A percentile compares a stretch with the other conserved stretches of the same genome.
These are phyloP conservation scores for Fusarium falciforme DNA, from an alignment of 2,329 filamentous ascomycete species.

Conservation along the genomic window DNA sequence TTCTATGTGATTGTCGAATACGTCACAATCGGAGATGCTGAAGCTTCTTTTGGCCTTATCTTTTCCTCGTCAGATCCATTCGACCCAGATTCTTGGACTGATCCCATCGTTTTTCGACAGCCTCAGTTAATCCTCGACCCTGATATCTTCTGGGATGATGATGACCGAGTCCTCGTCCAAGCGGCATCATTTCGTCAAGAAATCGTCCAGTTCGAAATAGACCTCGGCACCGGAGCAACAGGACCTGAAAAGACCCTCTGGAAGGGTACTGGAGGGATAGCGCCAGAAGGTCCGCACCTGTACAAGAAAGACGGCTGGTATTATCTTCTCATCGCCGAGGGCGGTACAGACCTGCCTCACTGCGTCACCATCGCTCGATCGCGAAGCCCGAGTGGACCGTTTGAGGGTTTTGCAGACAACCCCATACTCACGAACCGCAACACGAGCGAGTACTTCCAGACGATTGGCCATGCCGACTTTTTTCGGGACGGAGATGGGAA, in stretches of 20 bases:
- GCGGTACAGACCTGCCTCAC: neutral
- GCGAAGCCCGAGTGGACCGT: neutral
- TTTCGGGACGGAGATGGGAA: neutral
- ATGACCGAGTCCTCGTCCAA: neutral
- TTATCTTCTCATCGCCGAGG: constrained; percentile 1
- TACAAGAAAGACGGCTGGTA: constrained; percentile 54
- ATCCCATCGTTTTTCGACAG: neutral
- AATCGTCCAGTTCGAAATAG: neutral
- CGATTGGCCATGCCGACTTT: neutral
- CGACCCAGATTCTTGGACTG: neutral
- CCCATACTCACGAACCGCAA: neutral
- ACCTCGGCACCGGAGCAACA: neutral
- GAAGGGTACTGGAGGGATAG: neutral
- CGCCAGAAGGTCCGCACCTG: constrained; percentile 50
- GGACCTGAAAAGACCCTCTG: neutral
- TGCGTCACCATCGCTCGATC: neutral
- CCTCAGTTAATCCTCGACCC: neutral
- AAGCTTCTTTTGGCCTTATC: neutral
- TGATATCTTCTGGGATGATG: neutral
- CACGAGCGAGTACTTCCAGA: neutral
- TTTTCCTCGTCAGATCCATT: neutral
- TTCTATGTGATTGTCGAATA: neutral
- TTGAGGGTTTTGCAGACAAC: neutral
- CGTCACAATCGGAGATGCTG: neutral
- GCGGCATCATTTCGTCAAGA: neutral